Evolutionary conservation across 192 early-diverging fungal genomes (phyloP).

Genomic region (Spinellus fusiger): DNA sequence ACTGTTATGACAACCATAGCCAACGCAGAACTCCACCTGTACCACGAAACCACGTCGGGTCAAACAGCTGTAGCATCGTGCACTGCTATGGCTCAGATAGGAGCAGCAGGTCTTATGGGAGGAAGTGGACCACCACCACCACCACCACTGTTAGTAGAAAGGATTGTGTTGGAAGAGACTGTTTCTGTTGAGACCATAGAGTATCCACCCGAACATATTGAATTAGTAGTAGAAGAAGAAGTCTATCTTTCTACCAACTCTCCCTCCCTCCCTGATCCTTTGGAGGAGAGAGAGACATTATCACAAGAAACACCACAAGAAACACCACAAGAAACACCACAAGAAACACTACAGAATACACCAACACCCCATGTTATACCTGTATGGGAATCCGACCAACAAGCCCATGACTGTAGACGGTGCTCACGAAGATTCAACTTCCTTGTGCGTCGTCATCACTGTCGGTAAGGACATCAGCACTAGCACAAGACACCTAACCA

Average conservation of each 20-base stretch:
- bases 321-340: too few relatives aligned
- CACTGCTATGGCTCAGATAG: neutral
- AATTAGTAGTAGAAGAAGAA: neutral
- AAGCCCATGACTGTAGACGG: conserved; percentile 58
- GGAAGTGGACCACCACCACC: neutral
- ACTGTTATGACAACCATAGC: conserved; percentile 7
- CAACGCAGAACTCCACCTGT: conserved; percentile 3
- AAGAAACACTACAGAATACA: conserved; percentile 4
- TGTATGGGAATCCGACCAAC: conserved; percentile 74
- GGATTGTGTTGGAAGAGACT: neutral
- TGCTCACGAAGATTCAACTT: conserved; percentile 70
- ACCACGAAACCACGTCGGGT: neutral
- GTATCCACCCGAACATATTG: too few relatives aligned
- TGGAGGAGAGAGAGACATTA: too few relatives aligned
- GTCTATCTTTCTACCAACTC: too few relatives aligned
- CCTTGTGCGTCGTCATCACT: conserved; percentile 83
- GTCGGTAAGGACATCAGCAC: conserved; percentile 24
- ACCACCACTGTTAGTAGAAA: neutral
- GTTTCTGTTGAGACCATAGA: too few relatives aligned
- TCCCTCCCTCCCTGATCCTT: too few relatives aligned
- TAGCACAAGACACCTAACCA: neutral
- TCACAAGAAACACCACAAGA: too few relatives aligned
- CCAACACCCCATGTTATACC: conserved; percentile 10
- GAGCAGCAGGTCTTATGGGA: too few relatives aligned
- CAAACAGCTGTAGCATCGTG: neutral